These are phyloP conservation scores for Ziziphus jujuba DNA, from an alignment of 306 rosid species.

Conservation along the genomic window DNA sequence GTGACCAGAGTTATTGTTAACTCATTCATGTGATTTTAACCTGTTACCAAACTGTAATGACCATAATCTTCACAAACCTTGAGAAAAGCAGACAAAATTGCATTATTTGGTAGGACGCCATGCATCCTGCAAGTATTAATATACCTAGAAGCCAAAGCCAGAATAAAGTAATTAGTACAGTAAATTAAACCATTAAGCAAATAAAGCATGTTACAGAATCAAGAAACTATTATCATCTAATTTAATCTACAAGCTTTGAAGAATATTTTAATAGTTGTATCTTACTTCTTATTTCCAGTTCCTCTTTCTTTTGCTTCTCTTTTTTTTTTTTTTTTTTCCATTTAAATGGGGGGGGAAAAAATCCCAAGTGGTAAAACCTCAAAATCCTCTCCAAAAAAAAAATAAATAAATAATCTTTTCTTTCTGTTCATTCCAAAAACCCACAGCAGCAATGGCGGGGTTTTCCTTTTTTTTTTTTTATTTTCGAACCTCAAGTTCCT, in stretches of 20 bases:
- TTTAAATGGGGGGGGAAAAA: neutral
- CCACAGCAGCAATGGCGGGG: neutral
- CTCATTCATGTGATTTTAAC: neutral
- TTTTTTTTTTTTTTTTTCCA: neutral
- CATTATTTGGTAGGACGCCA: constrained; percentile 51
- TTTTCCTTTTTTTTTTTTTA: neutral
- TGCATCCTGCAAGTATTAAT: constrained; percentile 60
- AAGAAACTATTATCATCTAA: neutral
- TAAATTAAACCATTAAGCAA: neutral
- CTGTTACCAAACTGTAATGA: neutral
- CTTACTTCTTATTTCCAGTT: neutral
- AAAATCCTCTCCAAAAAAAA: neutral
- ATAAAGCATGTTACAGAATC: neutral
- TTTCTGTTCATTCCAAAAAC: neutral
- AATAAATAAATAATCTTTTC: neutral
- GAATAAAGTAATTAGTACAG: neutral
- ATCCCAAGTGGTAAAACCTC: neutral
- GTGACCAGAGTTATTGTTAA: neutral
- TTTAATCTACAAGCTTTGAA: neutral
- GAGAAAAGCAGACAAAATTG: constrained; percentile 54
- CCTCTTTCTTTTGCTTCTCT: neutral
- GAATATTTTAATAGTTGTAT: neutral
- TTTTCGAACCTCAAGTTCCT: neutral
- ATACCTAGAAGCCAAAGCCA: constrained; percentile 53
- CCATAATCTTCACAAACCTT: constrained; percentile 50